Conservation (phyloP, 768 basidiomycete species). For the Mycena vitilis region DNA sequence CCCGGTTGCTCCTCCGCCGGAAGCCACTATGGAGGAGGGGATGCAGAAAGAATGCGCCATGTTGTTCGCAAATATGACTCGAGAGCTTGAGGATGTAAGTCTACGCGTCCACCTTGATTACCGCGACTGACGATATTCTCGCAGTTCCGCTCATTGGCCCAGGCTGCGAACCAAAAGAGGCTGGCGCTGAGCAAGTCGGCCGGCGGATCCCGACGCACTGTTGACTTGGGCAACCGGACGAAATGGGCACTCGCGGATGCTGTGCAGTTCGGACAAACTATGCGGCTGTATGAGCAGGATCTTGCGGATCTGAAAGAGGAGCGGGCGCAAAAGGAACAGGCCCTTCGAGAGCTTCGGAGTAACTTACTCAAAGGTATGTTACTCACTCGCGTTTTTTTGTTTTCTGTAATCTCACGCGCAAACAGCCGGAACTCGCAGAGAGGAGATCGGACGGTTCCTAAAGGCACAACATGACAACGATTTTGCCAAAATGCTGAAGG, state of each 20-base stretch:
- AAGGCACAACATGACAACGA: conserved; percentile 83
- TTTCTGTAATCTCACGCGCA: conserved; percentile 14
- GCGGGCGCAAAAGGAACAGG: conserved; percentile 52
- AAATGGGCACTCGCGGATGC: conserved; percentile 70
- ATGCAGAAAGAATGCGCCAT: conserved; percentile 75
- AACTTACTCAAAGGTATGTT: conserved; percentile 74
- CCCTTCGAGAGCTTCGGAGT: conserved; percentile 69
- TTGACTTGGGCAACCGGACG: conserved; percentile 57
- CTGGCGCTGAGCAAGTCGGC: conserved; percentile 50
- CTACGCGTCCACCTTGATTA: conserved; percentile 6
- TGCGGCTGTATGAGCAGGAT: conserved; percentile 64
- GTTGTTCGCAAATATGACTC: conserved; percentile 58
- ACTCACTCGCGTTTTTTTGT: neutral
- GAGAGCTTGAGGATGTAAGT: conserved; percentile 72
- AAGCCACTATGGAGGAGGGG: conserved; percentile 61
- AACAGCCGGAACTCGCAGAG: conserved; percentile 81
- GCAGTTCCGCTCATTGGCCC: conserved; percentile 60
- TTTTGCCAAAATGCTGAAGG: conserved; percentile 79
- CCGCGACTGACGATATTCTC: conserved; percentile 1
- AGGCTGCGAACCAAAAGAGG: conserved; percentile 49
- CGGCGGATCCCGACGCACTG: conserved; percentile 52
- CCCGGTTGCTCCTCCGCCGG: conserved; percentile 23
- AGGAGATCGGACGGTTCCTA: conserved; percentile 85
- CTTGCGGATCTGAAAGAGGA: conserved; percentile 60
- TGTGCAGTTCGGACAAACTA: conserved; percentile 60